Evolutionary conservation across 768 basidiomycete genomes (phyloP).

Genomic region (Auricularia heimuer): DNA sequence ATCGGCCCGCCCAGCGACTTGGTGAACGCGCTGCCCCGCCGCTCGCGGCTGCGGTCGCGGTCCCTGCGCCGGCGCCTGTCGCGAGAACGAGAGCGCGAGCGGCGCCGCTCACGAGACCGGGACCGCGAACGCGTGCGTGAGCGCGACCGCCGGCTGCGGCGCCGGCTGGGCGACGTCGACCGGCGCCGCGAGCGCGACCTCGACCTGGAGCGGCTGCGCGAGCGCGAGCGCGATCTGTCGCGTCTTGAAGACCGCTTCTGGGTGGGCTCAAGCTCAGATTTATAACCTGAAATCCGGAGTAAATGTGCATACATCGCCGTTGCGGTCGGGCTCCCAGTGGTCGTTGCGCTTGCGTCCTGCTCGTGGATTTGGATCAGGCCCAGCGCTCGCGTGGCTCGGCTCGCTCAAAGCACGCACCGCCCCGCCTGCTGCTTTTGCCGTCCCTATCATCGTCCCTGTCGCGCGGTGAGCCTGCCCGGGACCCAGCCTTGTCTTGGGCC

Average conservation of each 20-base stretch:
- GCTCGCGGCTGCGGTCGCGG: conserved; percentile 29
- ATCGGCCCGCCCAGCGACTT: conserved; percentile 81
- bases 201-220: conserved; percentile 24
- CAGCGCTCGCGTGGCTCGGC: neutral
- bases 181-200: conserved; percentile 9
- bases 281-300: neutral
- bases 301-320: conserved; percentile 49
- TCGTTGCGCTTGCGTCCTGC: conserved; percentile 29
- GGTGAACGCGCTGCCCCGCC: conserved; percentile 47
- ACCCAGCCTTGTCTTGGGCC: too few species aligned
- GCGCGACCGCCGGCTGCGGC: conserved; percentile 53
- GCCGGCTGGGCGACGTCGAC: conserved; percentile 33
- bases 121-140: conserved; percentile 42
- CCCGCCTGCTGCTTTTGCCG: neutral
- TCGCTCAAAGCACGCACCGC: conserved; percentile 3
- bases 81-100: conserved; percentile 57
- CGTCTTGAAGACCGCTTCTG: conserved; percentile 5
- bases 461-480: too few species aligned
- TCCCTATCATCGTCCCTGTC: neutral
- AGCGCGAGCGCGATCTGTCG: conserved; percentile 11
- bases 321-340: conserved; percentile 82
- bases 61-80: conserved; percentile 40
- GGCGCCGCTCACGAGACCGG: conserved; percentile 26
- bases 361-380: neutral
- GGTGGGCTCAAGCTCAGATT: neutral